Base-by-base conservation (phyloP, 129 eudicot genomes). In the Scalesia atractyloides region DNA sequence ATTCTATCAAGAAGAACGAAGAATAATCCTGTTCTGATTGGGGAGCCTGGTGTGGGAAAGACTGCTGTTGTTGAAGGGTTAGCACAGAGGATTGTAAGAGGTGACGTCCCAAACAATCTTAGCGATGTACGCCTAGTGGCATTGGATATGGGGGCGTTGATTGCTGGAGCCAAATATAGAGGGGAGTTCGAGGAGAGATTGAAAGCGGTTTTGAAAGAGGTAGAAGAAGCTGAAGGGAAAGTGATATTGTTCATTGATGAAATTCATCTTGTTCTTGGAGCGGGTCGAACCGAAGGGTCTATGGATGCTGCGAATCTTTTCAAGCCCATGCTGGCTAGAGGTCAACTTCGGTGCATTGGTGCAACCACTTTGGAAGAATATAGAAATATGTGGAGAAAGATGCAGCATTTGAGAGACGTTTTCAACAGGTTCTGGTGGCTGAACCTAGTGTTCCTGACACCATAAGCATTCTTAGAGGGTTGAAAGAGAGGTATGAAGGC, bases 281-380 rank as follows among this genome's bases (percentile, higher is more conserved):
- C 98, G 10, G 97, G 97, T 68, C 77, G 98, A 15, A 79, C 97
- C 0, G 96, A 93, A 50, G 98, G 96, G 18, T 93, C 97, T 0
- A 93, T 93, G 96, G 98, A 94, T 86, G 98, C 97, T 61, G 98
- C 96, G 0, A 94, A 94, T 66, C 76, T 94, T 6, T 86, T 94
- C 13, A 94, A 94, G 72, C 98, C 98, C 4, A 90, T 94, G 97
- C 90, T 94, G 52, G 98, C 98, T 50, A 87, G 98, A 52, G 98
- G 98, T 6, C 98, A 94, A 44, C 75, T 94, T 57, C 70, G 97
- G 39, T 94, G 98, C 78, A 90, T 94, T 72, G 98, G 98, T 14
- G 98, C 98, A 0, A 93, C 98, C 0, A 94, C 98, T 18, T 81
- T 94, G 64, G 93, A 94, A 18, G 98, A 94, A 65, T 94, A 94